Evolutionary conservation across 306 rosid species (phyloP), one percentile per base, ranked within the genome.

Genomic region (Castanea crenata): DNA sequence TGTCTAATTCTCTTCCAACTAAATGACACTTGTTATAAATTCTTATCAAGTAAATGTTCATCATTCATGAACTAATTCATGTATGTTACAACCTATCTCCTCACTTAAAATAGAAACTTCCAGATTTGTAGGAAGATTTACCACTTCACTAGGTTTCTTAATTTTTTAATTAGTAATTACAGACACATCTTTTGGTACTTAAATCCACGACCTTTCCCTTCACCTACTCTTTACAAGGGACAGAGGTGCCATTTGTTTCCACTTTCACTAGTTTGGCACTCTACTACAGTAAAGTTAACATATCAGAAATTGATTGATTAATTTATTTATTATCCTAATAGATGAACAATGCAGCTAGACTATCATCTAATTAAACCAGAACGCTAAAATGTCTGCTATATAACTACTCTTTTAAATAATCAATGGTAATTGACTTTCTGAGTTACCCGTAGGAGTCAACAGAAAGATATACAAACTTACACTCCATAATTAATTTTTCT

Each of bases 401-500:
- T 23, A 62, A 57, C 6, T 59, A 9, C 21, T 13, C 35, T 71
- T 27, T 14, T 59, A 71, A 78, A 71, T 34, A 71, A 69, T 69
- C 46, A 55, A 78, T 6, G 10, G 51, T 46, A 5, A 34, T 9
- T 51, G 14, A 8, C 0, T 61, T 68, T 25, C 21, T 2, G 54
- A 61, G 15, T 46, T 27, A 14, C 76, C 71, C 38, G 5, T 3
- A 54, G 55, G 63, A 27, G 29, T 68, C 59, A 27, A 38, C 67
- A 59, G 12, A 65, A 77, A 49, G 52, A 55, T 69, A n/a, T 23
- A 14, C 18, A 52, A 35, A 80, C 73, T 74, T 56, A 86, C 89
- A 78, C 41, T 86, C 89, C 77, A 81, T 32, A 4, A 79, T 35
- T 68, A 86, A 25, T 69, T 86, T 86, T 74, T 83, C 79, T 34